Evolutionary conservation across 768 basidiomycete species (phyloP).

Genomic region (Zangia roseola): DNA sequence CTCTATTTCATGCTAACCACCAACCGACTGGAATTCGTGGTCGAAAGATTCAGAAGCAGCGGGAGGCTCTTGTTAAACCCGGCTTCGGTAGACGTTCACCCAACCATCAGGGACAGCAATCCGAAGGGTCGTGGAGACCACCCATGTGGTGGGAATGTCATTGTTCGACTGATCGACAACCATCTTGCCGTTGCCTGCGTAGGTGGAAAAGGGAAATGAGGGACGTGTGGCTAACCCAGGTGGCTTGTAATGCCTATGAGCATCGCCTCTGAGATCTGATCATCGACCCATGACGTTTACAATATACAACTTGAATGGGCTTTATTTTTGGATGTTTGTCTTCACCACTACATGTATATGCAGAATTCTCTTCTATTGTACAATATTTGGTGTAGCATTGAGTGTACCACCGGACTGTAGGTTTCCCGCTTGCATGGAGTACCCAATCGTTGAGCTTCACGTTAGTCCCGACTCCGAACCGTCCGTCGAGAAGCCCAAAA

Average conservation of each 20-base stretch:
- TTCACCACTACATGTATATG: neutral
- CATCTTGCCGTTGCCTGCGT: conserved; percentile 28
- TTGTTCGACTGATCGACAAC: conserved; percentile 25
- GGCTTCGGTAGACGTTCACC: conserved; percentile 6
- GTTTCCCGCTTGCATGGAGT: neutral
- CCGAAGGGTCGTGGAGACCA: conserved; percentile 36
- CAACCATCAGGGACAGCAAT: conserved; percentile 9
- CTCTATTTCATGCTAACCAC: conserved; percentile 41
- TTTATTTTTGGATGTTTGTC: too few species aligned
- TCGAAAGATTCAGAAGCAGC: conserved; percentile 3
- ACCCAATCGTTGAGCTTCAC: too few species aligned
- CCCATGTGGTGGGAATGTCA: conserved; percentile 35
- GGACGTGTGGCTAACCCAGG: conserved; percentile 44
- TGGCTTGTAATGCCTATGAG: conserved; percentile 49
- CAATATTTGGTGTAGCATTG: conserved; percentile 9
- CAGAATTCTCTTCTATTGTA: conserved; percentile 1
- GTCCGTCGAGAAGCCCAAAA: too few species aligned
- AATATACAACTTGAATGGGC: neutral
- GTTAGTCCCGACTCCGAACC: too few species aligned
- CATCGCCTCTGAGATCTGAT: conserved; percentile 18
- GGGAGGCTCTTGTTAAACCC: conserved; percentile 3
- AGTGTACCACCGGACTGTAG: neutral
- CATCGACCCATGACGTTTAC: neutral
- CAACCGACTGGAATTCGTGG: conserved; percentile 14
- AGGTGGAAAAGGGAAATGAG: conserved; percentile 42